Percentiles rank a stretch among this genome's conserved stretches.
These are phyloP conservation scores for Lathyrus sativus DNA, from an alignment of 306 rosid species.

Conservation along the genomic window DNA sequence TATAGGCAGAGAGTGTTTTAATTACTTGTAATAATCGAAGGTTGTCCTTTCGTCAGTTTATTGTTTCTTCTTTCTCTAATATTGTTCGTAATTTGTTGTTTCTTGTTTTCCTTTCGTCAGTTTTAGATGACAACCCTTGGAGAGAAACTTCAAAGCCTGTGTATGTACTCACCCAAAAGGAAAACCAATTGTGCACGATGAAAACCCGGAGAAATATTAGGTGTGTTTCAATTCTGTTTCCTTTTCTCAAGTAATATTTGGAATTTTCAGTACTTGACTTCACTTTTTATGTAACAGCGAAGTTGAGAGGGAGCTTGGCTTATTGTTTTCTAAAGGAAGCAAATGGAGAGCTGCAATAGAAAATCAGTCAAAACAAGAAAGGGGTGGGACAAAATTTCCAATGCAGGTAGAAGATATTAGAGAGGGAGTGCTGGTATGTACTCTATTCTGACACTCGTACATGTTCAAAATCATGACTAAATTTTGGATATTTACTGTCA, in stretches of 20 bases:
- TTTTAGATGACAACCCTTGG: slow-evolving; percentile 94
- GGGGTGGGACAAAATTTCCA: slow-evolving; percentile 72
- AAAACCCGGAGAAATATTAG: slow-evolving; percentile 92
- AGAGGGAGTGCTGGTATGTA: slow-evolving; percentile 93
- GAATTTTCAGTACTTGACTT: slow-evolving; percentile 21
- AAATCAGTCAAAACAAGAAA: slow-evolving; percentile 67
- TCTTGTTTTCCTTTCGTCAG: slow-evolving; percentile 46
- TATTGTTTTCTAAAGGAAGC: slow-evolving; percentile 82
- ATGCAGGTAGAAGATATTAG: slow-evolving; percentile 96
- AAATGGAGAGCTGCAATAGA: slow-evolving; percentile 66
- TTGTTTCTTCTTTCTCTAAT: background rate
- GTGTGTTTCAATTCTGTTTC: slow-evolving; percentile 41
- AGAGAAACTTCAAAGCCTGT: slow-evolving; percentile 89
- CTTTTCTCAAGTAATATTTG: slow-evolving; percentile 5
- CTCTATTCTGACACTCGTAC: background rate
- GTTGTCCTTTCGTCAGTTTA: slow-evolving; percentile 48
- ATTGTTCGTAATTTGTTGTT: background rate
- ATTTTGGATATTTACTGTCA: background rate
- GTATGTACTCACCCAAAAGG: slow-evolving; percentile 82
- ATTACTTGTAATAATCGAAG: background rate
- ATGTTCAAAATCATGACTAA: background rate
- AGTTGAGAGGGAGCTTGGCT: slow-evolving; percentile 90
- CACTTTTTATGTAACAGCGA: slow-evolving; percentile 62
- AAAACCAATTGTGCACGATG: slow-evolving; percentile 93
- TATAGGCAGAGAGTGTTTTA: background rate